phyloP scores from a whole-genome alignment of 1,284 basidiomycete genomes.

The Coniferiporia sulphurascens region DNA sequence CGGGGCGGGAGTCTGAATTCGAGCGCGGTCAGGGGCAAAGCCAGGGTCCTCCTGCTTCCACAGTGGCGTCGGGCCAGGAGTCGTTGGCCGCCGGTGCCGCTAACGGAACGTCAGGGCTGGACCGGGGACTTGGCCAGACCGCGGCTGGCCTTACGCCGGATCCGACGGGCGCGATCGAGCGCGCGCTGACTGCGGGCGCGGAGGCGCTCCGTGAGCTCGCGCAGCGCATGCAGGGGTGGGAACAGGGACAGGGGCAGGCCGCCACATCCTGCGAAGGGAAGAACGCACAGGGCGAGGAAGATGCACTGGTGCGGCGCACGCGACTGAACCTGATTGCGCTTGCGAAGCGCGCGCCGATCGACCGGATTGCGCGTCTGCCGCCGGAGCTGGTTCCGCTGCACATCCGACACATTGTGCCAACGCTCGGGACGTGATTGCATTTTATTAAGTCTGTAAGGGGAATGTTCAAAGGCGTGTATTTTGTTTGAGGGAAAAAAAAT shows the following conservation, averaged over 20 bases:
- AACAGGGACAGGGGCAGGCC: conserved; percentile 12
- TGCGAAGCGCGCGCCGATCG: conserved; percentile 67
- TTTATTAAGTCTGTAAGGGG: not conserved
- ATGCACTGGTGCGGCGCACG: conserved; percentile 46
- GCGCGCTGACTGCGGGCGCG: conserved; percentile 48
- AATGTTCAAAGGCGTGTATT: conserved; percentile 1
- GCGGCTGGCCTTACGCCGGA: not conserved
- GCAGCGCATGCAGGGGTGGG: conserved; percentile 9
- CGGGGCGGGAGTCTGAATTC: conserved; percentile 33
- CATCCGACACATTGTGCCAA: conserved; percentile 57
- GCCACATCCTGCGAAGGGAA: conserved; percentile 14
- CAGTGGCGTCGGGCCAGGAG: not conserved
- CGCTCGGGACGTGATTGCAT: conserved; percentile 10
- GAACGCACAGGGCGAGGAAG: conserved; percentile 35
- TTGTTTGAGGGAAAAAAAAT: not conserved
- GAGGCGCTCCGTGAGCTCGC: conserved; percentile 37
- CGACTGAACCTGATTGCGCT: conserved; percentile 67
- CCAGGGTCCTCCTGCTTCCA: not conserved
- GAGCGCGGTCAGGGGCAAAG: not conserved
- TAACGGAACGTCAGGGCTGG: not conserved
- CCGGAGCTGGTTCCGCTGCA: conserved; percentile 61
- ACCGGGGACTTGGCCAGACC: conserved; percentile 8
- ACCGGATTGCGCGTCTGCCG: conserved; percentile 61
- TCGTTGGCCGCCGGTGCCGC: not conserved
- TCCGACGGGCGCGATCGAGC: conserved; percentile 43